These are phyloP conservation scores for Russula earlei DNA, from an alignment of 768 basidiomycete genomes.

Conservation along the genomic window DNA sequence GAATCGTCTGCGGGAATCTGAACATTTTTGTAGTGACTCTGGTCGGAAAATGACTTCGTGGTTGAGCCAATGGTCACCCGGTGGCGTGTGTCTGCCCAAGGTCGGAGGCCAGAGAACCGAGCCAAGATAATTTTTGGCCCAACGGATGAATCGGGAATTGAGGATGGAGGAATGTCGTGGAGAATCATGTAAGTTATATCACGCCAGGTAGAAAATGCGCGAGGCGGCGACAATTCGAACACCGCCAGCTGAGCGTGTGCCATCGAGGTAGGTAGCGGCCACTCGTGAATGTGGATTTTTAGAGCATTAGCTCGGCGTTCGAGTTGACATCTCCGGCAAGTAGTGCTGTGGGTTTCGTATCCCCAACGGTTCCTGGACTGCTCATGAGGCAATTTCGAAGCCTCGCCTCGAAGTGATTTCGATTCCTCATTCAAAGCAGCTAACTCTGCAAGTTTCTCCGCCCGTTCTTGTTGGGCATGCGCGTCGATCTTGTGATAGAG, in stretches of 20 bases:
- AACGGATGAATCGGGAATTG: background rate
- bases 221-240: constrained; percentile 6
- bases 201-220: constrained; percentile 11
- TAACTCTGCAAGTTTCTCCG: background rate
- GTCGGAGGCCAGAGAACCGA: constrained; percentile 1
- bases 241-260: background rate
- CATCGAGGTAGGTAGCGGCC: background rate
- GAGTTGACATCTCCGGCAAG: constrained; percentile 1
- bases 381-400: background rate
- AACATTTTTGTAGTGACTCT: background rate
- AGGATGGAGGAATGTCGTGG: background rate
- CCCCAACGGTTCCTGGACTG: too few species aligned
- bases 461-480: background rate
- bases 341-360: background rate
- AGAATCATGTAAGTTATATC: constrained; percentile 5
- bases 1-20: background rate
- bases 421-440: background rate
- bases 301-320: background rate
- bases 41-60: background rate
- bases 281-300: constrained; percentile 4
- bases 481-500: background rate
- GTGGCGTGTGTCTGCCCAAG: background rate
- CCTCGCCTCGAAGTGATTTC: background rate
- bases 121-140: background rate
- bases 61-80: constrained; percentile 8